These are phyloP conservation scores for Xerocomellus dryophilus DNA, from an alignment of 768 basidiomycete genomes.

Conservation along the genomic window DNA sequence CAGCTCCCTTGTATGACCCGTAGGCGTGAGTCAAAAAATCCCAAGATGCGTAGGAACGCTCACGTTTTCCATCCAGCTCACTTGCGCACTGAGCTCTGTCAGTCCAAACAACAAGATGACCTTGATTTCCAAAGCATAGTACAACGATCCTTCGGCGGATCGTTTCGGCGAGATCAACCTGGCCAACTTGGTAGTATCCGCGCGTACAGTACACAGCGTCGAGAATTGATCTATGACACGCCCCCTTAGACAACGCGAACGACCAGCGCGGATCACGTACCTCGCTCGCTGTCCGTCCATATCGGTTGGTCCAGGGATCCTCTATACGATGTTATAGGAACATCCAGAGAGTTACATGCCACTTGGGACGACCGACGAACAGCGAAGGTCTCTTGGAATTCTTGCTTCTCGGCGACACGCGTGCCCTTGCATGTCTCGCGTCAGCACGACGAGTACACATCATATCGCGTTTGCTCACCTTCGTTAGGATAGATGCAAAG, in stretches of 20 bases:
- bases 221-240: constrained; percentile 30
- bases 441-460: neutral
- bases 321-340: constrained; percentile 31
- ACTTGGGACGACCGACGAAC: constrained; percentile 25
- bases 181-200: constrained; percentile 33
- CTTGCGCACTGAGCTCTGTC: constrained; percentile 51
- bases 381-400: constrained; percentile 40
- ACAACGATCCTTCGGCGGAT: constrained; percentile 22
- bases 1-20: constrained; percentile 29
- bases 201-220: constrained; percentile 35
- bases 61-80: constrained; percentile 51
- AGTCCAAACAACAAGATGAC: constrained; percentile 50
- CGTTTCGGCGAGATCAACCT: constrained; percentile 21
- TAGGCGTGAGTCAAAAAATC: neutral
- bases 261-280: constrained; percentile 10
- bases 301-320: constrained; percentile 25
- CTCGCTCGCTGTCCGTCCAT: constrained; percentile 36
- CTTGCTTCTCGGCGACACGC: constrained; percentile 43
- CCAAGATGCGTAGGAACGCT: constrained; percentile 11
- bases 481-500: constrained; percentile 43
- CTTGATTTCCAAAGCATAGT: constrained; percentile 29
- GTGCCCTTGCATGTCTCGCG: constrained; percentile 35
- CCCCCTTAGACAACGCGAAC: neutral
- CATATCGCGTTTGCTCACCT: constrained; percentile 25
- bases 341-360: constrained; percentile 20